Conservation (phyloP, 1,139 yeast genomes). For the Pichia sp. region DNA sequence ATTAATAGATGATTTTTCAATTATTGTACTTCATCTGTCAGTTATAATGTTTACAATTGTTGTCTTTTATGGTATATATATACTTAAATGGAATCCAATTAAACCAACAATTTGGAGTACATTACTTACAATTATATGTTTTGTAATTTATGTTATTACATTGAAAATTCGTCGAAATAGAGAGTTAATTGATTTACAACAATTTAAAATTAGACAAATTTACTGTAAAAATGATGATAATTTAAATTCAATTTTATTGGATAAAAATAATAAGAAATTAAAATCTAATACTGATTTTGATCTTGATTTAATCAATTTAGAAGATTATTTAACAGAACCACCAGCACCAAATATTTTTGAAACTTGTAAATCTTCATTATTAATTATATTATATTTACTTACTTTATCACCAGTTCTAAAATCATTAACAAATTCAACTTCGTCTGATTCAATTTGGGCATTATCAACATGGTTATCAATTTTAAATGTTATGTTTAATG, state of each 20-base stretch:
- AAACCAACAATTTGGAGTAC: constrained; percentile 31
- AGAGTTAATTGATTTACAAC: constrained; percentile 25
- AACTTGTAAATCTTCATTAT: constrained; percentile 52
- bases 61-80: constrained; percentile 54
- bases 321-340: constrained; percentile 23
- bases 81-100: constrained; percentile 38
- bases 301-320: constrained; percentile 9
- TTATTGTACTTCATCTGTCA: constrained; percentile 60
- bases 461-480: constrained; percentile 71
- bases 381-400: constrained; percentile 63
- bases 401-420: constrained; percentile 84
- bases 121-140: constrained; percentile 29
- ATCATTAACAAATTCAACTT: constrained; percentile 79
- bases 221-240: constrained; percentile 3
- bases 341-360: constrained; percentile 26
- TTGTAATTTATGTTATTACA: constrained; percentile 25
- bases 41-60: constrained; percentile 52
- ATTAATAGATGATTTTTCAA: constrained; percentile 59
- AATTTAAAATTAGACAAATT: constrained; percentile 22
- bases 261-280: constrained; percentile 11
- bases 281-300: constrained; percentile 3
- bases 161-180: constrained; percentile 23
- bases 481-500: constrained; percentile 60
- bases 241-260: constrained; percentile 11
- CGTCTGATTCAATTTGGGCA: constrained; percentile 96